phyloP scores from a whole-genome alignment of 2,329 filamentous ascomycete species.

The Beauveria sp. region DNA sequence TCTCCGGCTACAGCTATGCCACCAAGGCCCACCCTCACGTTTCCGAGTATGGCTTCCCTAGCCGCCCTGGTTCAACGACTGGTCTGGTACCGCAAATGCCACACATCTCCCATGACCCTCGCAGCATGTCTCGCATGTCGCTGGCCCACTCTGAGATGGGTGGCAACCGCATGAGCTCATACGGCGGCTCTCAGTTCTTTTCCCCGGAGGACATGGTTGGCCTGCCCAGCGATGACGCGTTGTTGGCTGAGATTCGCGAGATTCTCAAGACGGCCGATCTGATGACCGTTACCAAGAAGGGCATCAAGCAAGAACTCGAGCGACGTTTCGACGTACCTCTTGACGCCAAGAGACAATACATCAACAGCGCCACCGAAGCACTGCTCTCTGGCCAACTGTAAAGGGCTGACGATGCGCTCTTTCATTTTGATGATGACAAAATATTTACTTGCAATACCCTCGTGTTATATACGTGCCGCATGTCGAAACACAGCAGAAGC shows the following conservation, averaged over 20 bases:
- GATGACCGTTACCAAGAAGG: conserved; percentile 99
- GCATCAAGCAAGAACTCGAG: conserved; percentile 89
- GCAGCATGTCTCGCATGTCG: conserved; percentile 63
- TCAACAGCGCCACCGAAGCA: conserved; percentile 80
- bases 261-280: conserved; percentile 86
- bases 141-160: conserved; percentile 65
- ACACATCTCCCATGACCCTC: conserved; percentile 43
- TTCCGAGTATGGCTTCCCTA: conserved; percentile 64
- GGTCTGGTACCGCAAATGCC: conserved; percentile 38
- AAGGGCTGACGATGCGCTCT: conserved; percentile 12
- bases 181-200: conserved; percentile 52
- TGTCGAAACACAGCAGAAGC: conserved; percentile 9
- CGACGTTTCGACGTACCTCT: conserved; percentile 79
- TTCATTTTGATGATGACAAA: background rate
- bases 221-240: conserved; percentile 79
- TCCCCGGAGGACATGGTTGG: conserved; percentile 61
- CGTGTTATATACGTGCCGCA: conserved; percentile 8
- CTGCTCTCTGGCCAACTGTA: conserved; percentile 70
- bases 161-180: conserved; percentile 53
- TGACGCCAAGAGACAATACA: conserved; percentile 85
- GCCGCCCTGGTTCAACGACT: conserved; percentile 49
- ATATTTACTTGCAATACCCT: conserved; percentile 3
- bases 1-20: conserved; percentile 90
- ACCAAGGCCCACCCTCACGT: conserved; percentile 65
- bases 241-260: conserved; percentile 89